Percentiles rank a stretch among this genome's conserved stretches.
Conservation (phyloP, 2,329 filamentous ascomycete genomes). For the Lasiodiplodia sp. region DNA sequence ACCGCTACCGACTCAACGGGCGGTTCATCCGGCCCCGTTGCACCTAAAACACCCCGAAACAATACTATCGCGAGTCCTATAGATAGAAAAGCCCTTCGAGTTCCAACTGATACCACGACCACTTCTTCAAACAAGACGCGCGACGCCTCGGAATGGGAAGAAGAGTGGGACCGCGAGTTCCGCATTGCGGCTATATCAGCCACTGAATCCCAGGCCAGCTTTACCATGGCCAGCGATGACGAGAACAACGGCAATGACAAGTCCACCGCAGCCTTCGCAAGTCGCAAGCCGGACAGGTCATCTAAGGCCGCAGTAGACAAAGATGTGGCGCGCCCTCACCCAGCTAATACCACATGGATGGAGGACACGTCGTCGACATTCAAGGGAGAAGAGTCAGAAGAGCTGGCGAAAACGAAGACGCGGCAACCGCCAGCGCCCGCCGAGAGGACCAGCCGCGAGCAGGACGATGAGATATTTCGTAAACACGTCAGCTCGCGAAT, state of each 20-base stretch:
- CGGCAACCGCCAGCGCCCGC: background rate
- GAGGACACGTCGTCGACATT: slow-evolving; percentile 4
- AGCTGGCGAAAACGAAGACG: background rate
- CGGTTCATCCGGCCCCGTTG: background rate
- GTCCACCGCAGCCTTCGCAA: background rate
- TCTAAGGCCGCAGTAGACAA: background rate
- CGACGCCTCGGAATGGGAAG: background rate
- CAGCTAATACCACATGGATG: background rate
- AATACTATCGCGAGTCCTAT: background rate
- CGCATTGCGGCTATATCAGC: background rate
- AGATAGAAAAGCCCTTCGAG: background rate
- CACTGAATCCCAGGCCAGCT: background rate
- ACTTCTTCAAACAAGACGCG: background rate
- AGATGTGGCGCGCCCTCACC: background rate
- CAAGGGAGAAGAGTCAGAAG: background rate
- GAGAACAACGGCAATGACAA: background rate
- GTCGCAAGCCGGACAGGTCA: background rate
- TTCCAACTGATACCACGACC: background rate
- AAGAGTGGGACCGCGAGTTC: background rate
- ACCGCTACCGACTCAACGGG: background rate
- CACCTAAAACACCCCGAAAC: background rate
- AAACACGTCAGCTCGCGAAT: background rate
- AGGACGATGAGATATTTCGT: background rate
- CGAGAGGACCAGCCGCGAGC: background rate
- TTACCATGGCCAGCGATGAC: background rate